phyloP scores from a whole-genome alignment of 202 grass and related monocot genomes.

The Digitaria exilis region DNA sequence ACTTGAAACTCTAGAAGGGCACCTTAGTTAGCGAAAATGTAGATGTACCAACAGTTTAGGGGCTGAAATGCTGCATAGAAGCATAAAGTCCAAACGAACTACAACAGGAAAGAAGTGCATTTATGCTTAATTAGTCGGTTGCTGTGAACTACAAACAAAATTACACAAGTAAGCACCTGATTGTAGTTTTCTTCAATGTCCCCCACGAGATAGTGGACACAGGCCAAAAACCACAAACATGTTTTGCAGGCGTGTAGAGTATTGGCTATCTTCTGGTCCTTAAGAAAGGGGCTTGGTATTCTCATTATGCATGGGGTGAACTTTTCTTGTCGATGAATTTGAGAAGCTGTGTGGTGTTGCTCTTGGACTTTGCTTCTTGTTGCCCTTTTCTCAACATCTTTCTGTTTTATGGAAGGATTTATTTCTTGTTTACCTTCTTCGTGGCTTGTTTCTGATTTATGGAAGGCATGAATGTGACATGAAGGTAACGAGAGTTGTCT shows the following conservation, averaged over 20 bases:
- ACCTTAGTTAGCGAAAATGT: background rate
- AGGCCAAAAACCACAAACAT: background rate
- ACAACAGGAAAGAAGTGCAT: too few relatives aligned
- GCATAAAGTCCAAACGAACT: background rate
- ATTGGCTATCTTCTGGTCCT: conserved; percentile 6
- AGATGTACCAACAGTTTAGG: background rate
- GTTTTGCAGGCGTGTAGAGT: background rate
- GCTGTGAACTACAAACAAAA: background rate
- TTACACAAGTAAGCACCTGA: background rate
- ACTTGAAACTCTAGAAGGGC: background rate
- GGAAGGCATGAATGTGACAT: background rate
- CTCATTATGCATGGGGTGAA: background rate
- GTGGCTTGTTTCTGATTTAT: background rate
- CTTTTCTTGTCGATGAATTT: background rate
- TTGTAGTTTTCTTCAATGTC: conserved; percentile 17
- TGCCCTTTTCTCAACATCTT: background rate
- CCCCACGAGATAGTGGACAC: background rate
- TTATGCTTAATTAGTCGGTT: background rate
- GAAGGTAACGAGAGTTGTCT: background rate
- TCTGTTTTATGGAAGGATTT: conserved; percentile 9
- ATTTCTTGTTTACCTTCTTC: conserved; percentile 4
- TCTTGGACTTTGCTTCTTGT: conserved; percentile 18
- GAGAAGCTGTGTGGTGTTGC: background rate
- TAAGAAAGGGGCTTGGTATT: background rate
- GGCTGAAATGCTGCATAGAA: background rate